These are phyloP conservation scores for Brassica rapa DNA, from an alignment of 345 rosid species.

Conservation along the genomic window DNA sequence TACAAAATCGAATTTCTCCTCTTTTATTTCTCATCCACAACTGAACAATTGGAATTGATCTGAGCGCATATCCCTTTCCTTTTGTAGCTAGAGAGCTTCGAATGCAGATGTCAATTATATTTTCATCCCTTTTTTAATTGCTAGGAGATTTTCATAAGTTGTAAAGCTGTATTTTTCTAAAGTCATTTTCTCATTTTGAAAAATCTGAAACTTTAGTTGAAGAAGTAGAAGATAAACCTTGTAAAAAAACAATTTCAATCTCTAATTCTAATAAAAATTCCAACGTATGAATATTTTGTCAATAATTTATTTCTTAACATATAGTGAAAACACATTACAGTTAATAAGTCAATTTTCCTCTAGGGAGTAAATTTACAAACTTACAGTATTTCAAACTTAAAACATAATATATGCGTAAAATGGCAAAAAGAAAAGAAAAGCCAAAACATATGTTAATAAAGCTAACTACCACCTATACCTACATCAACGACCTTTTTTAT, in stretches of 20 bases:
- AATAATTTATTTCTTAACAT: background rate
- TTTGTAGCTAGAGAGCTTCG: background rate
- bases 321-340: background rate
- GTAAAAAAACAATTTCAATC: background rate
- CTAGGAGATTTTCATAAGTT: background rate
- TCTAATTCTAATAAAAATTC: background rate
- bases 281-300: background rate
- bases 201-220: background rate
- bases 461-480: background rate
- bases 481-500: background rate
- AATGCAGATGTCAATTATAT: background rate
- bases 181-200: background rate
- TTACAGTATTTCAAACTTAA: background rate
- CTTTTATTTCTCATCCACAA: background rate
- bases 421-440: background rate
- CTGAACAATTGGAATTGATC: background rate
- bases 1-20: background rate
- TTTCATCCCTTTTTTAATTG: background rate
- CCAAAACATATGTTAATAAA: constrained; percentile 1
- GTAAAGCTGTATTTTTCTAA: background rate
- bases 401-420: background rate
- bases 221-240: background rate
- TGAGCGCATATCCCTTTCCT: background rate
- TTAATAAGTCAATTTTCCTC: background rate
- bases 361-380: background rate